Evolutionary conservation across 768 basidiomycete species (phyloP).

Genomic region (Suillus weaverae): DNA sequence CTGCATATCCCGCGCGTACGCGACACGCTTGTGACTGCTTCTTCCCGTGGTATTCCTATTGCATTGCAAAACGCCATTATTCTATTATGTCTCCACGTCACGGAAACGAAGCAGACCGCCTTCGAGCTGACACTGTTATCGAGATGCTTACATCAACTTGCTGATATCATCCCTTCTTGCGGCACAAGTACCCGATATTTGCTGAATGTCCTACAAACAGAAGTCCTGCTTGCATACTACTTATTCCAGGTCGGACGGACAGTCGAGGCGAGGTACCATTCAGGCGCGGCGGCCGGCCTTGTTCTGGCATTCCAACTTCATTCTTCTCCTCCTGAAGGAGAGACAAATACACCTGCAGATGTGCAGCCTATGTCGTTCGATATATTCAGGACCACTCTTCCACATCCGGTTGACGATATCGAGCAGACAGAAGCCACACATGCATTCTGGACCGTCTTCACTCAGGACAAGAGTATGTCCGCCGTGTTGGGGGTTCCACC

Average conservation of each 20-base stretch:
- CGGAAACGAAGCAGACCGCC: constrained; percentile 39
- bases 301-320: constrained; percentile 50
- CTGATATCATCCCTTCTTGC: constrained; percentile 43
- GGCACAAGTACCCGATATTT: constrained; percentile 38
- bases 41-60: constrained; percentile 41
- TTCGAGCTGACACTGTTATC: constrained; percentile 48
- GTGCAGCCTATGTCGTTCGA: not conserved
- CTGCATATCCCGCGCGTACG: constrained; percentile 52
- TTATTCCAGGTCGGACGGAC: constrained; percentile 60
- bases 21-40: constrained; percentile 32
- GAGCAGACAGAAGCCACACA: constrained; percentile 40
- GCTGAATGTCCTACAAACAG: constrained; percentile 57
- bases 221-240: constrained; percentile 66
- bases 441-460: constrained; percentile 40
- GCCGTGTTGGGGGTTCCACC: constrained; percentile 31
- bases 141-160: constrained; percentile 47
- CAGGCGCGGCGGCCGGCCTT: constrained; percentile 47
- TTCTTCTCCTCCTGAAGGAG: constrained; percentile 14
- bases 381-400: constrained; percentile 20
- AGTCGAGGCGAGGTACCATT: constrained; percentile 60
- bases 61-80: constrained; percentile 51
- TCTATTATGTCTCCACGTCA: constrained; percentile 56
- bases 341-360: not conserved
- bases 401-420: constrained; percentile 29
- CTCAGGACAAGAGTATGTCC: constrained; percentile 34